Percentiles rank a stretch among this genome's conserved stretches.
Conservation (phyloP, 2,329 filamentous ascomycete genomes). For the Neopestalotiopsis sp. region DNA sequence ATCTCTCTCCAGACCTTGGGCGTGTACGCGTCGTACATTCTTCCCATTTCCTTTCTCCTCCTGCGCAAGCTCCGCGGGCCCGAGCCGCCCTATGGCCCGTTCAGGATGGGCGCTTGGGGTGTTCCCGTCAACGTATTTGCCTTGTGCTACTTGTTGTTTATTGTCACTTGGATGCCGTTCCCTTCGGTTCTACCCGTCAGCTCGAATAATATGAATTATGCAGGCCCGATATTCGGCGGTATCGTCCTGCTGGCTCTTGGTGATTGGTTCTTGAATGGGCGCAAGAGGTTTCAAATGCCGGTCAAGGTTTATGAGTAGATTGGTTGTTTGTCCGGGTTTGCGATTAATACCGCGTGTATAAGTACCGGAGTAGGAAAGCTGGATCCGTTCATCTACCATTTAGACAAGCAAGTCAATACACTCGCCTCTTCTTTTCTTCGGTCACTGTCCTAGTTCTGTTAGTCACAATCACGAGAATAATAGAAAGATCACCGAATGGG, state of each 20-base stretch:
- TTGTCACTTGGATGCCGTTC: conserved; percentile 11
- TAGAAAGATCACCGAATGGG: no score
- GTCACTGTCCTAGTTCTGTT: no score
- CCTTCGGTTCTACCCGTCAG: neutral
- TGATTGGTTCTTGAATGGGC: neutral
- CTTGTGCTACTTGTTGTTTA: neutral
- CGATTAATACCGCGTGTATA: neutral
- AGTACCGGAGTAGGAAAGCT: no score
- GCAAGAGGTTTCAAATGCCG: conserved; percentile 8
- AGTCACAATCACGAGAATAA: no score
- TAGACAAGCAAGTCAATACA: no score
- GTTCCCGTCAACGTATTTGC: conserved; percentile 1
- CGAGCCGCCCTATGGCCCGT: conserved; percentile 3
- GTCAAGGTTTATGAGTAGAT: neutral
- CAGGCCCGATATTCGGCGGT: conserved; percentile 5
- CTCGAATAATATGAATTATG: conserved; percentile 8
- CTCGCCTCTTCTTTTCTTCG: no score
- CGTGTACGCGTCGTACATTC: conserved; percentile 3
- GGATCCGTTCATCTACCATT: no score
- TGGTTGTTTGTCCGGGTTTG: neutral
- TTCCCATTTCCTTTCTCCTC: conserved; percentile 7
- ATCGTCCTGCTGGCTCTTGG: neutral
- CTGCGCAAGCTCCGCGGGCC: neutral
- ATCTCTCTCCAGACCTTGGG: conserved; percentile 2
- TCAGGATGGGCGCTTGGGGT: neutral